A percentile compares a stretch with the other conserved stretches of the same genome.
Evolutionary conservation across 345 rosid genomes (phyloP).

Genomic region (Firmiana major): DNA sequence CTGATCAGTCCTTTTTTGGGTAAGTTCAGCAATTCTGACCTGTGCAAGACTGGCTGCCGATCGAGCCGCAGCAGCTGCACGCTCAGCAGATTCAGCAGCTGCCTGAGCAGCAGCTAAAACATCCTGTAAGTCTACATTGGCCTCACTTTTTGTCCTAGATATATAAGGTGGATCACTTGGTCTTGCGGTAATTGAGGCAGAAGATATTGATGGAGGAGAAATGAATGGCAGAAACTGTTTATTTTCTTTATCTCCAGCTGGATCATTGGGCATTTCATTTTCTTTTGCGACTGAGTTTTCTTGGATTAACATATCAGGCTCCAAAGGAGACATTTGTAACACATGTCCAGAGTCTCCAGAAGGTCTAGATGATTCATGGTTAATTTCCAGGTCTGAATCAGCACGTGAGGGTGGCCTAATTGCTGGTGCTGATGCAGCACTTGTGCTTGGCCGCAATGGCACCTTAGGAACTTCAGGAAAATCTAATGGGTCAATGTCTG

Average conservation of each 20-base stretch:
- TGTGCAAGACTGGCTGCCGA: conserved; percentile 92
- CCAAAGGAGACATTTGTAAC: conserved; percentile 30
- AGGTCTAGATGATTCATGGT: conserved; percentile 30
- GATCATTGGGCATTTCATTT: conserved; percentile 29
- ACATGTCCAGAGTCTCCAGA: conserved; percentile 25
- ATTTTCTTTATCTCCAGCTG: conserved; percentile 34
- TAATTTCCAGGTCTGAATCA: conserved; percentile 17
- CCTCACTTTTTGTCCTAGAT: conserved; percentile 34
- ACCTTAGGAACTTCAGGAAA: conserved; percentile 78
- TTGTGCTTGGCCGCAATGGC: conserved; percentile 35
- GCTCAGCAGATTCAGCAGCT: conserved; percentile 90
- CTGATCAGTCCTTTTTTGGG: conserved; percentile 46
- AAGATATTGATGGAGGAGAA: conserved; percentile 43
- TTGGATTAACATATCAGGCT: conserved; percentile 24
- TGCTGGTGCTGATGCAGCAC: conserved; percentile 40
- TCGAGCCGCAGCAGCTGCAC: conserved; percentile 86
- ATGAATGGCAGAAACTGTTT: conserved; percentile 62
- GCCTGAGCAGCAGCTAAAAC: conserved; percentile 83
- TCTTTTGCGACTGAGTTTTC: conserved; percentile 28
- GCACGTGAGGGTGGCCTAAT: conserved; percentile 20
- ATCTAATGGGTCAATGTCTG: conserved; percentile 47
- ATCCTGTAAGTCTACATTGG: conserved; percentile 66
- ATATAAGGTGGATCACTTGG: conserved; percentile 21
- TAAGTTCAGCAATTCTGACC: conserved; percentile 64
- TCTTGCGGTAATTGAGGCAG: conserved; percentile 28